Evolutionary conservation across 2,329 filamentous ascomycete genomes (phyloP).

Genomic region (Rutstroemia sp.): DNA sequence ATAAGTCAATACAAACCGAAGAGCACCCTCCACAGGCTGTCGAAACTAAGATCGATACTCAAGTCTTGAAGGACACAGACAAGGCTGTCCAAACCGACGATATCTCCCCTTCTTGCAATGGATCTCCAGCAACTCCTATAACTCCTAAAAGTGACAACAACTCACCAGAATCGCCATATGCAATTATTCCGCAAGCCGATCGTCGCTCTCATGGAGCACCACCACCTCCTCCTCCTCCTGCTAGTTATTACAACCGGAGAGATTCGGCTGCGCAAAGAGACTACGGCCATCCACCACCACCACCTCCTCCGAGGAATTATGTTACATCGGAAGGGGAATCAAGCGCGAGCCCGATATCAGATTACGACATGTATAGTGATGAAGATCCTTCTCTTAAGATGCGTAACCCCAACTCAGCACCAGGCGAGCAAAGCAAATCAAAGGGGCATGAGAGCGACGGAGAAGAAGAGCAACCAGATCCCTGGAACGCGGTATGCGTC

Average conservation of each 20-base stretch:
- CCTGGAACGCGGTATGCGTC: constrained; percentile 38
- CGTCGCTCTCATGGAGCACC: not conserved
- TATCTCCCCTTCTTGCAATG: constrained; percentile 5
- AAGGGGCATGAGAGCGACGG: constrained; percentile 23
- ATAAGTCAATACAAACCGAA: constrained; percentile 24
- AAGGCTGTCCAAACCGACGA: constrained; percentile 22
- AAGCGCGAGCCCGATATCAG: constrained; percentile 51
- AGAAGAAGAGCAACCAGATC: constrained; percentile 31
- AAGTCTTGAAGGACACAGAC: constrained; percentile 15
- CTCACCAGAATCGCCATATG: constrained; percentile 5
- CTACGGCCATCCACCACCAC: not conserved
- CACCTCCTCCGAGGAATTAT: constrained; percentile 27
- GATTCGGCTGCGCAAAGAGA: not conserved
- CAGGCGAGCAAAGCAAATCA: constrained; percentile 13
- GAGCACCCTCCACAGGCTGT: constrained; percentile 5
- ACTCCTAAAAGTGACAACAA: constrained; percentile 18
- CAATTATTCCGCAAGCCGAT: not conserved
- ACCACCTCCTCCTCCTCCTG: constrained; percentile 13
- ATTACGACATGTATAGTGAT: constrained; percentile 50
- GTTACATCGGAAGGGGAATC: constrained; percentile 43
- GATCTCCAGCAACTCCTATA: constrained; percentile 19
- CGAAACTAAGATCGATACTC: not conserved
- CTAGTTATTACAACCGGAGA: constrained; percentile 2
- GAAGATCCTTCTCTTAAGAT: constrained; percentile 50
- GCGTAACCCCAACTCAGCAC: constrained; percentile 27